Evolutionary conservation across 2,329 filamentous ascomycete genomes (phyloP), one percentile per base, ranked within the genome.

Genomic region (Exophiala lecanii-corni): DNA sequence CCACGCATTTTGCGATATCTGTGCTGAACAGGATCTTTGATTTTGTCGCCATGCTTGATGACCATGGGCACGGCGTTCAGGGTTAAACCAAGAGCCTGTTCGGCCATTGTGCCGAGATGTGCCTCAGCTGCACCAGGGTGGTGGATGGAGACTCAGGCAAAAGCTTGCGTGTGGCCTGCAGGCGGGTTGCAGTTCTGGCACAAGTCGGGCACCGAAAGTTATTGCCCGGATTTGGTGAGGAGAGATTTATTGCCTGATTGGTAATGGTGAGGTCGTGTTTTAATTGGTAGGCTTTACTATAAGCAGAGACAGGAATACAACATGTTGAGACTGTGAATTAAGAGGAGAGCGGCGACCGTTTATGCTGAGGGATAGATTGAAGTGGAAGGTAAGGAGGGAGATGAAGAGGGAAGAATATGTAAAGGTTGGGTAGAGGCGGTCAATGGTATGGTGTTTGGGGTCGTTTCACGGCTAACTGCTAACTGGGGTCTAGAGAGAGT

Each of bases 21-120:
- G 26, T 45, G 38, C 21, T 54, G 50, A 9, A 51, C 31, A 17
- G 52, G 52, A 26, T 52, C 47, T 31, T 47, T 45, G 23, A 54
- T 45, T 31, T 52, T 51, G 19, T 57, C 51, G 17, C 49, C 49
- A 38, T 57, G 53, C 23, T 51, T 39, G 25, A 50, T 25, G 19
- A 43, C 52, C 18, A 50, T 23, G 18, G 45, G 49, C 5, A 57
- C 45, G 15, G 46, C 55, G 26, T 49, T 48, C 16, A 57, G 36
- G 39, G 34, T 43, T 18, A 51, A 26, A 4, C 49, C 44, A n/a
- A 51, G 33, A 34, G 50, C 49, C 25, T 47, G 43, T 21, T 51
- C 49, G 20, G 41, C 45, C 49, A 51, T 51, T 42, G 40, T 39
- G 45, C 30, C 30, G 6, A 16, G n/a, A n/a, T n/a, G n/a, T n/a